These are phyloP conservation scores for Cystofilobasidium bisporidii DNA, from an alignment of 768 basidiomycete species.

Conservation along the genomic window DNA sequence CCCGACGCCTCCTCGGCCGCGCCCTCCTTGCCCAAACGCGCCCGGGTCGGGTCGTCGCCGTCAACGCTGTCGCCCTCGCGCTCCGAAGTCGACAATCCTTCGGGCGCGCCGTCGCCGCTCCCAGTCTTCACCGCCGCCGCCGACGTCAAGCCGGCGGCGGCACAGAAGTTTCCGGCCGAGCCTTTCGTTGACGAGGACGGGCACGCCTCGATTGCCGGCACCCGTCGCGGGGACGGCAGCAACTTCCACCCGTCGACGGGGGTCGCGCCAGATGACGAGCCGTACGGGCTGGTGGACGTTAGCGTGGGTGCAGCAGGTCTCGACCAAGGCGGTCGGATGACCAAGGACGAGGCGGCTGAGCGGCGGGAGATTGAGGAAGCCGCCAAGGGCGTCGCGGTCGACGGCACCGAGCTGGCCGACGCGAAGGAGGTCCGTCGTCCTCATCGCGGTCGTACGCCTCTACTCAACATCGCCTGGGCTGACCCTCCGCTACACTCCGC, in stretches of 20 bases:
- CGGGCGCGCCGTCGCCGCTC: neutral
- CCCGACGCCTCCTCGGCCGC: neutral
- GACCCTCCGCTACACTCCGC: no score
- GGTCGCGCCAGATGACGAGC: neutral
- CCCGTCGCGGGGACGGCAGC: slow-evolving; percentile 16
- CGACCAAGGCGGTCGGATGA: neutral
- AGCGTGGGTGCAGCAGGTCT: neutral
- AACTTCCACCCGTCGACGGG: neutral
- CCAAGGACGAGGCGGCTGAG: slow-evolving; percentile 45
- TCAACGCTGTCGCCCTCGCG: slow-evolving; percentile 8
- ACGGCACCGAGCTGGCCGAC: slow-evolving; percentile 28
- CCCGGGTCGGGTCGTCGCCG: slow-evolving; percentile 3
- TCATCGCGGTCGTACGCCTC: neutral
- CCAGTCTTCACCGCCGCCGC: neutral
- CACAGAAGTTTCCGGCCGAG: slow-evolving; percentile 10
- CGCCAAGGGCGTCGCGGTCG: slow-evolving; percentile 51
- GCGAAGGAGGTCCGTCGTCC: slow-evolving; percentile 35
- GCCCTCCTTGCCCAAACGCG: slow-evolving; percentile 10
- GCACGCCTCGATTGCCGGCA: slow-evolving; percentile 14
- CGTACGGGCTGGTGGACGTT: slow-evolving; percentile 10
- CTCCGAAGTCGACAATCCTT: neutral
- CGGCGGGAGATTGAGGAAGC: slow-evolving; percentile 35
- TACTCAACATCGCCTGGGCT: no score
- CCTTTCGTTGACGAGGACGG: slow-evolving; percentile 4
- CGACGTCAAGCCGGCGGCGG: neutral